Base-by-base conservation (phyloP, 2,329 filamentous ascomycete species). In the Cercospora berteroae region DNA sequence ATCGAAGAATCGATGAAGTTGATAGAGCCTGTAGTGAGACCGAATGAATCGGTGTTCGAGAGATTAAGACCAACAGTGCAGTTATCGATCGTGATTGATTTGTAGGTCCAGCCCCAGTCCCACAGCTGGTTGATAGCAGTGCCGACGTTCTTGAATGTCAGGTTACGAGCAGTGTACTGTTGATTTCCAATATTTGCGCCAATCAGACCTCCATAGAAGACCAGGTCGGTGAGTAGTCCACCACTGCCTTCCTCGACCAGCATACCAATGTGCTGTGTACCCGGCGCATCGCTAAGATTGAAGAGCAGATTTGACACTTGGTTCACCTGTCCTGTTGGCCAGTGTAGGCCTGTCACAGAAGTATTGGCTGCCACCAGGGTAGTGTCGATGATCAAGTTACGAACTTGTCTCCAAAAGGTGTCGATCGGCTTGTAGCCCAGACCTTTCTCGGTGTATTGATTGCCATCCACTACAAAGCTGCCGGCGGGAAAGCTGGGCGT, bases 1-100 rank as follows among this genome's bases (percentile, higher is more conserved):
- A 89, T 83, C 13, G 78, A 79, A 67, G 81, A 84, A 73, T 89
- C 88, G 20, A 89, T 76, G 12, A 89, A 73, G 3, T 83, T 84
- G 5, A 88, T 80, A 0, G 84, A 87, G 13, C 85, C 87, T 4
- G 86, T 83, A 5, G 78, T 78, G 64, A 85, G 81, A 2, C 78
- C 79, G 3, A 75, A 76, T 18, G 73, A 70, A 10, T 79, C 81
- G 1, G 80, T 82, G 27, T 77, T 77, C 2, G 77, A 76, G 70
- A 88, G 36, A 9, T 42, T 42, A 16, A 42, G 36, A 1, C 36
- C 36, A 9, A 42, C 16, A n/a, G 36, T 42, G 7, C 36, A 42
- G 36, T 42, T 42, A 8, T 42, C 36, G 36, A 42, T 42, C 16
- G 36, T 42, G 36, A 42, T 42, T 9, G 36, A 42, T 9, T 42